Evolutionary conservation across 768 basidiomycete species (phyloP).

Genomic region (Rhizopogon roseolus): DNA sequence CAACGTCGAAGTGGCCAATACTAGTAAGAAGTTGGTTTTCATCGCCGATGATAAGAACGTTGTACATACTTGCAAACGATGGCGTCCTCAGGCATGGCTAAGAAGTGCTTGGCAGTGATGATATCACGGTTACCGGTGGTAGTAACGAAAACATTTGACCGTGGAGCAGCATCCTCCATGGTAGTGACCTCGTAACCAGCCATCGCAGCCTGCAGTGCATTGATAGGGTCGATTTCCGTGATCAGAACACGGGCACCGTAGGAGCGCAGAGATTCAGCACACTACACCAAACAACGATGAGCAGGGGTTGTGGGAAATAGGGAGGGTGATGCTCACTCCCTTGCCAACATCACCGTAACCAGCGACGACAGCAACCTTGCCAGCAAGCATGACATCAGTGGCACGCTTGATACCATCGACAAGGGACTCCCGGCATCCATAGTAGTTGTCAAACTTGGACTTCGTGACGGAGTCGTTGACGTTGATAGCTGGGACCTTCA

Average conservation of each 20-base stretch:
- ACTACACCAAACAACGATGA: slow-evolving; percentile 43
- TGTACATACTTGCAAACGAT: slow-evolving; percentile 92
- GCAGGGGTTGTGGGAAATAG: not conserved
- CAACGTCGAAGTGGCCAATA: slow-evolving; percentile 84
- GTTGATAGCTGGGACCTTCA: slow-evolving; percentile 98
- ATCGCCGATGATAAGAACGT: not conserved
- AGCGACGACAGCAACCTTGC: slow-evolving; percentile 98
- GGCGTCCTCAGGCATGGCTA: slow-evolving; percentile 94
- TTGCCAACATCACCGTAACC: slow-evolving; percentile 99
- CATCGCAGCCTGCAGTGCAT: slow-evolving; percentile 99
- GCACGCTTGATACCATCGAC: slow-evolving; percentile 99
- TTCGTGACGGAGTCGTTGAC: slow-evolving; percentile 99
- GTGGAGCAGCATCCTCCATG: slow-evolving; percentile 94
- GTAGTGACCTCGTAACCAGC: slow-evolving; percentile 98
- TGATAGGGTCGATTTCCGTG: slow-evolving; percentile 99
- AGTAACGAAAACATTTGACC: slow-evolving; percentile 91
- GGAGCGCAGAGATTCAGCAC: slow-evolving; percentile 94
- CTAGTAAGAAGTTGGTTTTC: slow-evolving; percentile 30
- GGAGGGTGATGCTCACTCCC: slow-evolving; percentile 63
- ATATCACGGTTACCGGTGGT: slow-evolving; percentile 99
- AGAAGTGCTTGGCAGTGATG: slow-evolving; percentile 88
- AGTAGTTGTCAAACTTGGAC: slow-evolving; percentile 98
- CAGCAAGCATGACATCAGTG: slow-evolving; percentile 99
- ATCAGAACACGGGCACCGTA: slow-evolving; percentile 95
- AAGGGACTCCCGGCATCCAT: slow-evolving; percentile 98